Evolutionary conservation across 371 early-diverging fungal genomes (phyloP).

Genomic region (Lichtheimia ramosa): DNA sequence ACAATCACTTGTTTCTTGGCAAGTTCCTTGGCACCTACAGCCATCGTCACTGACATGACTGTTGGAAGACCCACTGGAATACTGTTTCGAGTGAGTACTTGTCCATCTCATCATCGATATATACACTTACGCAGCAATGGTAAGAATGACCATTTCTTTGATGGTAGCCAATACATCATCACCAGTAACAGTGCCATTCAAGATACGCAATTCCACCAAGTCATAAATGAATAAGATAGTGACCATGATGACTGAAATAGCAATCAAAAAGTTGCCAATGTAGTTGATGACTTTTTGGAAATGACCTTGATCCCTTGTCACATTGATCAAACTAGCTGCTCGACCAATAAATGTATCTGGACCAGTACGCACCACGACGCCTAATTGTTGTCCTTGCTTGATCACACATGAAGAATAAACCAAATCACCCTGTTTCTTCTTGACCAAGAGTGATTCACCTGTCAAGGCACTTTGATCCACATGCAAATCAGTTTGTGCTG

Average conservation of each 20-base stretch:
- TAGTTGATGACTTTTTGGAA: slow-evolving; percentile 91
- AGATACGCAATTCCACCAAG: slow-evolving; percentile 50
- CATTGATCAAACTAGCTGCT: slow-evolving; percentile 86
- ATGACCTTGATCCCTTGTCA: slow-evolving; percentile 83
- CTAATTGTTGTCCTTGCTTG: slow-evolving; percentile 89
- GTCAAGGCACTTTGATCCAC: slow-evolving; percentile 96
- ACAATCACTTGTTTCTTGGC: slow-evolving; percentile 94
- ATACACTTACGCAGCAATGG: slow-evolving; percentile 88
- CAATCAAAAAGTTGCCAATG: slow-evolving; percentile 91
- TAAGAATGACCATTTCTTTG: slow-evolving; percentile 84
- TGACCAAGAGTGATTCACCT: slow-evolving; percentile 89
- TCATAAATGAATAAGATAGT: slow-evolving; percentile 78
- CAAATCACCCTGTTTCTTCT: slow-evolving; percentile 78
- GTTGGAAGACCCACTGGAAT: slow-evolving; percentile 97
- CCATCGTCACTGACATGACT: slow-evolving; percentile 97
- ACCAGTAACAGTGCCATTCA: slow-evolving; percentile 31
- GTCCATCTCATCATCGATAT: too few species aligned
- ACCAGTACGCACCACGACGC: slow-evolving; percentile 88
- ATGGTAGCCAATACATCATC: slow-evolving; percentile 65
- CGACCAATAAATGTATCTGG: slow-evolving; percentile 89
- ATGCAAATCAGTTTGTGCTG: slow-evolving; percentile 72
- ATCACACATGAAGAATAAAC: slow-evolving; percentile 90
- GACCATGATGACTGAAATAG: slow-evolving; percentile 80
- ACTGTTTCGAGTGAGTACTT: too few species aligned
- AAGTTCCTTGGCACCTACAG: slow-evolving; percentile 91